A percentile compares a stretch with the other conserved stretches of the same genome.
phyloP scores from a whole-genome alignment of 257 asterid species.

The Anisodus tanguticus region DNA sequence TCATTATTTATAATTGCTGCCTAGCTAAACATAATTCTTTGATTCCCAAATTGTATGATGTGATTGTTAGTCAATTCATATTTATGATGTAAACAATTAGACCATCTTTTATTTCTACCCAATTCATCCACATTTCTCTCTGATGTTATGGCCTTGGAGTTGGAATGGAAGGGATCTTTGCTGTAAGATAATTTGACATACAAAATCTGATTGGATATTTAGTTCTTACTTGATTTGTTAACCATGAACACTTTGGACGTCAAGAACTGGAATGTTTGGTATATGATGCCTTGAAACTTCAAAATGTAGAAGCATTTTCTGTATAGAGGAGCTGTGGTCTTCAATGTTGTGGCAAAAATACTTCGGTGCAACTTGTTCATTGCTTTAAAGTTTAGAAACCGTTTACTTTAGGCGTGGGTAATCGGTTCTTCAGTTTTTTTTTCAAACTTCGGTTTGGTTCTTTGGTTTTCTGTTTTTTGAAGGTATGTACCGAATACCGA shows the following conservation, averaged over 20 bases:
- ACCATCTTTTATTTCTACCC: background rate
- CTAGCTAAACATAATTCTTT: conserved; percentile 23
- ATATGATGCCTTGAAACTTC: background rate
- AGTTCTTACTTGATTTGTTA: background rate
- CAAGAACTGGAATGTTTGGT: background rate
- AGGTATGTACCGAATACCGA: no score
- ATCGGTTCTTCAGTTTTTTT: no score
- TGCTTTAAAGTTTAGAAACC: no score
- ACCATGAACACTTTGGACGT: background rate
- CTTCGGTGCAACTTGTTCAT: background rate
- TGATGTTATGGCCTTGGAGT: conserved; percentile 15
- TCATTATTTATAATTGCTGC: background rate
- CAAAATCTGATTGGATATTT: conserved; percentile 18
- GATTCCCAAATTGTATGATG: background rate
- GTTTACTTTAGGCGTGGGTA: no score
- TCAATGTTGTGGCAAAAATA: background rate
- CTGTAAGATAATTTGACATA: conserved; percentile 16
- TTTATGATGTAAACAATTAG: conserved; percentile 22
- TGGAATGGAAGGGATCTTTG: conserved; percentile 21
- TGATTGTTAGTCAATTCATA: conserved; percentile 13
- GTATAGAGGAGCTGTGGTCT: background rate
- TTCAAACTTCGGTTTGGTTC: no score
- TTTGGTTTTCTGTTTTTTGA: no score
- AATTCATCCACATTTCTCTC: conserved; percentile 20
- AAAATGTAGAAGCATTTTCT: background rate